These are phyloP conservation scores for Turnera subulata DNA, from an alignment of 345 rosid species.

Conservation along the genomic window DNA sequence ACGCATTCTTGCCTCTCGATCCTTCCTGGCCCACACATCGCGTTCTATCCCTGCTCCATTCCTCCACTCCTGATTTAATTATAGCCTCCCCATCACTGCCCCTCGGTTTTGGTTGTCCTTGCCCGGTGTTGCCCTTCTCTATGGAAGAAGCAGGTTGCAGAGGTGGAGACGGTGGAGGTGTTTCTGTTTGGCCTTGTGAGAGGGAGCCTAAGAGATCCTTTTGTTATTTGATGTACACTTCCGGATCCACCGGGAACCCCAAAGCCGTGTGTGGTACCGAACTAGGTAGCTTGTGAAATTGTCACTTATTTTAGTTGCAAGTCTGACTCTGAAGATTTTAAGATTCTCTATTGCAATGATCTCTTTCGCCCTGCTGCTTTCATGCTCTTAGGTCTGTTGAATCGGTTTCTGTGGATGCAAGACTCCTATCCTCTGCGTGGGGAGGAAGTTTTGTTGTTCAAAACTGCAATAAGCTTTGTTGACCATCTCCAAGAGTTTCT, in stretches of 20 bases:
- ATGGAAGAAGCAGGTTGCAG: constrained; percentile 39
- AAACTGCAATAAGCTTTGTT: constrained; percentile 82
- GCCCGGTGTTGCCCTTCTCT: constrained; percentile 48
- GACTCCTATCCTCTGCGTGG: constrained; percentile 56
- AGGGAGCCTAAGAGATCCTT: constrained; percentile 41
- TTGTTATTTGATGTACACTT: constrained; percentile 86
- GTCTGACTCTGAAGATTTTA: no score
- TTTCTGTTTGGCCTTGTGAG: constrained; percentile 53
- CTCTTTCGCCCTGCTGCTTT: constrained; percentile 10
- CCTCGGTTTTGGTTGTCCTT: constrained; percentile 31
- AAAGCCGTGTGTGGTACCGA: constrained; percentile 95
- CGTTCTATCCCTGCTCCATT: constrained; percentile 46
- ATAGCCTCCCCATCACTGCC: constrained; percentile 46
- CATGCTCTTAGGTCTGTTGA: constrained; percentile 60
- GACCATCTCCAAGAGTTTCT: constrained; percentile 96
- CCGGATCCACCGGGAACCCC: constrained; percentile 89
- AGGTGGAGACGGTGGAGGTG: constrained; percentile 6
- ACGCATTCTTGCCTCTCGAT: constrained; percentile 84
- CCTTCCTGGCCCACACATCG: constrained; percentile 86
- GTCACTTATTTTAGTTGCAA: no score
- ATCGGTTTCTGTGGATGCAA: constrained; percentile 94
- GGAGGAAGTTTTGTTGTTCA: constrained; percentile 62
- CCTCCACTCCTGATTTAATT: constrained; percentile 48
- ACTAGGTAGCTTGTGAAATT: constrained; percentile 43
- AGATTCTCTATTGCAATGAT: no score